A percentile compares a stretch with the other conserved stretches of the same genome.
phyloP scores from a whole-genome alignment of 208 protist genomes.

The Sergeia podlipaevii region DNA sequence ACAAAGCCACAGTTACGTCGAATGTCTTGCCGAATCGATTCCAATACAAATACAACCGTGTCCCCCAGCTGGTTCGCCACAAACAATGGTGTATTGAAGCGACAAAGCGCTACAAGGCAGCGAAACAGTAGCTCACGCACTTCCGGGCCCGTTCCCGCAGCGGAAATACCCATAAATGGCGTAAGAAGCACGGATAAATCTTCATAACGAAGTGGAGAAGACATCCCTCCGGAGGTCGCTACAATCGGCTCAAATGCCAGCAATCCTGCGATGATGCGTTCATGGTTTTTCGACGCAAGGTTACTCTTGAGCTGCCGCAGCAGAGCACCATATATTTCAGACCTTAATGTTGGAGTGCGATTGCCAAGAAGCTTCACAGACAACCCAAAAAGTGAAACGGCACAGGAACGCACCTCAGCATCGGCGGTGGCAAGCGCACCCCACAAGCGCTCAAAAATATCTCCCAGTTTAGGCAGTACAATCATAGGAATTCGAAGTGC shows the following conservation, averaged over 20 bases:
- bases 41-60: conserved; percentile 65
- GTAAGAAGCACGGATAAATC: conserved; percentile 70
- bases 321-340: conserved; percentile 45
- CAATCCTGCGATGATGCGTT: conserved; percentile 64
- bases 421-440: conserved; percentile 37
- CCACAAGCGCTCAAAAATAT: conserved; percentile 77
- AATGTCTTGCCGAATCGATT: conserved; percentile 45
- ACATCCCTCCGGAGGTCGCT: conserved; percentile 40
- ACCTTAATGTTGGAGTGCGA: conserved; percentile 31
- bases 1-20: conserved; percentile 60
- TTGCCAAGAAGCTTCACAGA: conserved; percentile 68
- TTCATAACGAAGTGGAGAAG: conserved; percentile 51
- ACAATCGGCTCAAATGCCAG: conserved; percentile 85
- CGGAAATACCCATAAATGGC: conserved; percentile 58
- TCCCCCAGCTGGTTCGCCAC: conserved; percentile 70
- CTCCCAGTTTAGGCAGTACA: conserved; percentile 53
- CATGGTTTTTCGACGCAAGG: conserved; percentile 51
- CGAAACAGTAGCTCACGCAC: conserved; percentile 55
- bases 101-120: conserved; percentile 71
- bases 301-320: conserved; percentile 60
- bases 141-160: conserved; percentile 23
- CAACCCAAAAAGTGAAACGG: conserved; percentile 56
- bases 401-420: conserved; percentile 47
- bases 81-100: conserved; percentile 67
- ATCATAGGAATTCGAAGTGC: conserved; percentile 56